phyloP scores from a whole-genome alignment of 192 early-diverging fungal species.

The Fimicolochytrium jonesii region DNA sequence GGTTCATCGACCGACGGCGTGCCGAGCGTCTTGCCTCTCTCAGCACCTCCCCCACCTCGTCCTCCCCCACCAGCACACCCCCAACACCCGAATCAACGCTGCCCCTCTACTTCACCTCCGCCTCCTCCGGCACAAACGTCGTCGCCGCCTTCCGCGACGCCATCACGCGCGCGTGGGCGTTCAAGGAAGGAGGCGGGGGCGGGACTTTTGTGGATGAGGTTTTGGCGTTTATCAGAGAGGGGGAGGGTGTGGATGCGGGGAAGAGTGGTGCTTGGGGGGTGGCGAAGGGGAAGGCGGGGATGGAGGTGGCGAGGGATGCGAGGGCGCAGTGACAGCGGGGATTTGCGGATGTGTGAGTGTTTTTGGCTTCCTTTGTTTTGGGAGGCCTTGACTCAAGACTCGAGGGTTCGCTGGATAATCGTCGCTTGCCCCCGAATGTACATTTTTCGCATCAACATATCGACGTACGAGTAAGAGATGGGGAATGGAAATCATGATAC shows the following conservation, averaged over 20 bases:
- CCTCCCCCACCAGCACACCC: neutral
- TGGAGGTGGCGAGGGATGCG: too few species aligned
- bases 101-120: constrained; percentile 43
- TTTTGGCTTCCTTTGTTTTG: too few species aligned
- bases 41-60: neutral
- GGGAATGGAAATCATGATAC: too few species aligned
- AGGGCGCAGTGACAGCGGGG: too few species aligned
- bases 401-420: too few species aligned
- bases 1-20: constrained; percentile 43
- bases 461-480: too few species aligned
- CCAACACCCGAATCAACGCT: constrained; percentile 2
- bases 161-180: constrained; percentile 38
- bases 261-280: too few species aligned
- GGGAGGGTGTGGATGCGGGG: constrained; percentile 23
- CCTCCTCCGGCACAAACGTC: constrained; percentile 55
- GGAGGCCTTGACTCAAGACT: too few species aligned
- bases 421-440: too few species aligned
- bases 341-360: too few species aligned
- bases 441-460: too few species aligned
- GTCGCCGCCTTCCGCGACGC: constrained; percentile 52
- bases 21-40: constrained; percentile 7
- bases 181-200: constrained; percentile 30
- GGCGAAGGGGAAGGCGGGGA: too few species aligned
- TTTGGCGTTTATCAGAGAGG: constrained; percentile 44
- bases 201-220: constrained; percentile 51